Percentiles rank a stretch among this genome's conserved stretches.
Evolutionary conservation across 83 land plant species (phyloP).

Genomic region (Thuja plicata): DNA sequence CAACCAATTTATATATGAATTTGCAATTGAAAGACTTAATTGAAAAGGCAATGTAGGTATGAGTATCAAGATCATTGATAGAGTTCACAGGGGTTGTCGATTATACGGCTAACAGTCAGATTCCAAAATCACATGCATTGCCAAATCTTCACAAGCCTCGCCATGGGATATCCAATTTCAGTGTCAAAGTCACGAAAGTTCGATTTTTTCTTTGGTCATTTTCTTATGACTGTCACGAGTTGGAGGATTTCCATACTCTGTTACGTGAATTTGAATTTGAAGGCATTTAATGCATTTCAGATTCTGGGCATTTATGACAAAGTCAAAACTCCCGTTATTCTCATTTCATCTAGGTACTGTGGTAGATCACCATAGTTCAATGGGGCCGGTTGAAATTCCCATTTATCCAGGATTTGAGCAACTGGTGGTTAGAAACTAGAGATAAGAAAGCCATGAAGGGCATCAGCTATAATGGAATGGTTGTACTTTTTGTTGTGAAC

Average conservation of each 20-base stretch:
- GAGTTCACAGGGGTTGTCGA: constrained; percentile 7
- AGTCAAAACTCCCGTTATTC: neutral
- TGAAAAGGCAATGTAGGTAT: neutral
- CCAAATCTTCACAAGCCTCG: constrained; percentile 13
- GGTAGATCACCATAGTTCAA: neutral
- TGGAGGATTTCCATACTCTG: neutral
- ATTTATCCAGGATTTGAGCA: neutral
- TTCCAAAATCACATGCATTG: constrained; percentile 13
- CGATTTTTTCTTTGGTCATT: neutral
- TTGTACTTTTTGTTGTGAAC: neutral
- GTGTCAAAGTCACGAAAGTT: constrained; percentile 5
- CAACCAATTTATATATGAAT: neutral
- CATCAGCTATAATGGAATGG: neutral
- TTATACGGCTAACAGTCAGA: neutral
- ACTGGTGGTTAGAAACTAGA: neutral
- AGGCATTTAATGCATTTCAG: neutral
- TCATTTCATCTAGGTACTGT: neutral
- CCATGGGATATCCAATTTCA: neutral
- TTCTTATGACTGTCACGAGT: constrained; percentile 7
- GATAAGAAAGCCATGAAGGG: neutral
- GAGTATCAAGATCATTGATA: constrained; percentile 10
- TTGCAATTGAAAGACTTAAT: neutral
- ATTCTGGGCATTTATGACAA: neutral
- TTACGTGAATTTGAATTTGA: constrained; percentile 3
- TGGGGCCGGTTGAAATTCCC: neutral